A percentile compares a stretch with the other conserved stretches of the same genome.
Evolutionary conservation across 192 early-diverging fungal species (phyloP).

Genomic region (Phycomyces blakesleeanus): DNA sequence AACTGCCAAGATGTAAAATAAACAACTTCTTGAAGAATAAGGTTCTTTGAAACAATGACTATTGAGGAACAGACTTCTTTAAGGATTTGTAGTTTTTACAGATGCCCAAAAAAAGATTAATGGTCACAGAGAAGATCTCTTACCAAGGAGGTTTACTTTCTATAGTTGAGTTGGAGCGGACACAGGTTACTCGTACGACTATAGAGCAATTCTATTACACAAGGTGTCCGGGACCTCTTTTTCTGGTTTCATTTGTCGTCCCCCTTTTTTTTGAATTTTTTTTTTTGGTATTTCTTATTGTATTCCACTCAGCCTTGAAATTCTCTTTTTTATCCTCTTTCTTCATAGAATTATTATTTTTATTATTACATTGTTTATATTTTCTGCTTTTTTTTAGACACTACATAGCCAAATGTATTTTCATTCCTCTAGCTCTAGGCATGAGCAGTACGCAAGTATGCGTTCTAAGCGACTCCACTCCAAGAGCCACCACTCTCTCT

Average conservation of each 20-base stretch:
- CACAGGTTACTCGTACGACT: no score
- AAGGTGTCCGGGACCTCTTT: background rate
- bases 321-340: no score
- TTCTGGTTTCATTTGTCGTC: background rate
- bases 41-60: no score
- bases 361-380: slow-evolving; percentile 9
- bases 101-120: no score
- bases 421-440: slow-evolving; percentile 24
- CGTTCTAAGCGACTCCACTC: background rate
- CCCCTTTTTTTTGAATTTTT: background rate
- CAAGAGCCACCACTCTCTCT: slow-evolving; percentile 15
- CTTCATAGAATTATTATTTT: background rate
- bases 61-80: no score
- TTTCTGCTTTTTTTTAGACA: slow-evolving; percentile 2
- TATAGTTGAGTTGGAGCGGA: no score
- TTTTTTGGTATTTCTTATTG: background rate
- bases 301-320: no score
- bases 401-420: slow-evolving; percentile 19
- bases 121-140: no score
- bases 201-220: background rate
- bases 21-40: no score
- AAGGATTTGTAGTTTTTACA: no score
- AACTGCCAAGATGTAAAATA: no score
- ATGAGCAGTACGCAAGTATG: slow-evolving; percentile 19
- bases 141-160: no score